A percentile compares a stretch with the other conserved stretches of the same genome.
Conservation (phyloP, 768 basidiomycete genomes). For the Macrolepiota dolichaula region DNA sequence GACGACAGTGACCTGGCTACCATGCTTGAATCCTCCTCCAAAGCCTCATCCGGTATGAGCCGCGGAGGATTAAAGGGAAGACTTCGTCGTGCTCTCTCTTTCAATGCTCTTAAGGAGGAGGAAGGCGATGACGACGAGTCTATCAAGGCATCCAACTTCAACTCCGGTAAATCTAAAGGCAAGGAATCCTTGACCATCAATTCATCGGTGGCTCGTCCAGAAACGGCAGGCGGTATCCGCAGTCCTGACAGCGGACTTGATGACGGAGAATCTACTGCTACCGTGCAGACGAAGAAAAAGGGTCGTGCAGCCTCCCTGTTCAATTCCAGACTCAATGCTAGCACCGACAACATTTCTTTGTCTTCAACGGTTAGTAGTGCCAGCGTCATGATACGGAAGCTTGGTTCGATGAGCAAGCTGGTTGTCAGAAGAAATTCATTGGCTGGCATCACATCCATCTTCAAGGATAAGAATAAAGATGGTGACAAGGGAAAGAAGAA, state of each 20-base stretch:
- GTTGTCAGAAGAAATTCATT: constrained; percentile 79
- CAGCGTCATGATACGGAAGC: constrained; percentile 94
- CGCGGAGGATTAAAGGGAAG: constrained; percentile 75
- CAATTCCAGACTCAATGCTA: constrained; percentile 83
- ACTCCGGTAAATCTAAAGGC: constrained; percentile 27
- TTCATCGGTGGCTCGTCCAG: constrained; percentile 23
- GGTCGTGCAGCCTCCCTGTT: constrained; percentile 74
- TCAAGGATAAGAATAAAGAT: constrained; percentile 82
- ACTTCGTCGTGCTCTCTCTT: constrained; percentile 67
- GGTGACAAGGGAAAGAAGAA: constrained; percentile 30
- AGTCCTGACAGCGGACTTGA: constrained; percentile 30
- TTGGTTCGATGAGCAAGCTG: constrained; percentile 86
- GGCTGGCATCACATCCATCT: constrained; percentile 87
- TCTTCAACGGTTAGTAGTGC: constrained; percentile 93
- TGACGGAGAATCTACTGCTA: constrained; percentile 40
- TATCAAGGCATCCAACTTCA: constrained; percentile 39
- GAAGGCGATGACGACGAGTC: constrained; percentile 40
- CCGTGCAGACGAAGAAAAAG: constrained; percentile 63
- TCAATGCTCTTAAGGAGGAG: constrained; percentile 60
- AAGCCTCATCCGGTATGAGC: constrained; percentile 39
- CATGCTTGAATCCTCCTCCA: constrained; percentile 41
- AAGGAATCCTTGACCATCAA: constrained; percentile 27
- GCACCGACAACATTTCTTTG: constrained; percentile 93
- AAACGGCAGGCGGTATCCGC: constrained; percentile 19
- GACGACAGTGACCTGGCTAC: constrained; percentile 70